Evolutionary conservation across 2,329 filamentous ascomycete species (phyloP).

Genomic region (Penicillium hordei): DNA sequence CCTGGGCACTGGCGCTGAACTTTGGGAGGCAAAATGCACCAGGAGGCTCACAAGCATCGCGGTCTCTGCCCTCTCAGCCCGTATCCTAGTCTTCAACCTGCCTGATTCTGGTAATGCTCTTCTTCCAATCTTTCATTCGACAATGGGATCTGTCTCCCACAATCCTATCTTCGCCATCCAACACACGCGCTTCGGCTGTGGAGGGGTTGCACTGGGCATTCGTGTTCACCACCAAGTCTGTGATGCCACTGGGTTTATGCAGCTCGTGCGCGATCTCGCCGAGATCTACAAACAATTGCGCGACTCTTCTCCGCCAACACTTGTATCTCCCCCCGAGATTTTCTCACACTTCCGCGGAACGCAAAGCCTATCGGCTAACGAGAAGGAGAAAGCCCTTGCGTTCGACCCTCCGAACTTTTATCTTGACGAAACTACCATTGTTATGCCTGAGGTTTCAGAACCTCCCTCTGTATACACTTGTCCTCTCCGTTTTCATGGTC

Average conservation of each 20-base stretch:
- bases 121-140: not conserved
- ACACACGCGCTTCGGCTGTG: conserved; percentile 10
- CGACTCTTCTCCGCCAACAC: conserved; percentile 1
- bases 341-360: not conserved
- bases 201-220: conserved; percentile 4
- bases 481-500: not conserved
- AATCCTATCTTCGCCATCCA: conserved; percentile 6
- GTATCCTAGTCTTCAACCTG: not conserved
- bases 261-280: conserved; percentile 1
- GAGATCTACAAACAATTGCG: conserved; percentile 6
- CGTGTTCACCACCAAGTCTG: conserved; percentile 9
- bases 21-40: conserved; percentile 2
- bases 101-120: not conserved
- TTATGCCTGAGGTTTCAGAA: too few species aligned
- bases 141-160: not conserved
- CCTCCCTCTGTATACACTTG: not conserved
- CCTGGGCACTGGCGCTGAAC: conserved; percentile 1
- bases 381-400: not conserved
- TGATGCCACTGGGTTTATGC: conserved; percentile 4
- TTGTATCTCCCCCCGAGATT: not conserved
- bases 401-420: not conserved
- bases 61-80: not conserved
- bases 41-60: not conserved
- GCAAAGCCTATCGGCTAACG: not conserved
- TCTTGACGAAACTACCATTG: not conserved